phyloP scores from a whole-genome alignment of 169 alveolate genomes.

The Blepharisma undulans region DNA sequence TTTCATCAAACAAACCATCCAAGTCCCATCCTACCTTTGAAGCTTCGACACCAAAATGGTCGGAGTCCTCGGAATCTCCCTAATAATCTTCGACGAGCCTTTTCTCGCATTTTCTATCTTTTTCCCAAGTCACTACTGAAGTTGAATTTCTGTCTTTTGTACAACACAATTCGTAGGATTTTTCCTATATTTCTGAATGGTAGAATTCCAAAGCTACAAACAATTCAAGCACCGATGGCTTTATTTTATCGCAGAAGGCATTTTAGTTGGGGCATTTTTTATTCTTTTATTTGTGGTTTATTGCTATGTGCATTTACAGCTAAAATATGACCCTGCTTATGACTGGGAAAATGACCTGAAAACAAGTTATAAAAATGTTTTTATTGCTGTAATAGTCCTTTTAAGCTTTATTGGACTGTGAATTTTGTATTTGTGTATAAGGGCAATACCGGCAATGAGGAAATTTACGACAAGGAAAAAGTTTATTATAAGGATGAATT shows the following conservation, averaged over 20 bases:
- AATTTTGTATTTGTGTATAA: neutral
- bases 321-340: neutral
- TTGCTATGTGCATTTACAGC: slow-evolving; percentile 8
- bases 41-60: slow-evolving; percentile 1
- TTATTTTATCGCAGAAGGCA: neutral
- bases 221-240: neutral
- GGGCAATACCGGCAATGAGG: neutral
- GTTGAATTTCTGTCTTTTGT: slow-evolving; percentile 27
- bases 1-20: neutral
- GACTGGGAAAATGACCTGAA: slow-evolving; percentile 17
- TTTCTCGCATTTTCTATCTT: neutral
- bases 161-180: slow-evolving; percentile 10
- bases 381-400: neutral
- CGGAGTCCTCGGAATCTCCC: neutral
- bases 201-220: neutral
- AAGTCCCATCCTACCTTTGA: neutral
- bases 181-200: slow-evolving; percentile 13
- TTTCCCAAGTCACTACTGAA: neutral
- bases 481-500: neutral
- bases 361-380: neutral
- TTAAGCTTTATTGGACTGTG: neutral
- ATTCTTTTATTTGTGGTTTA: neutral
- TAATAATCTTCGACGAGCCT: slow-evolving; percentile 35
- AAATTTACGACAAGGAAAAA: neutral
- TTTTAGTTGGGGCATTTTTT: neutral